phyloP scores from a whole-genome alignment of 2,329 filamentous ascomycete species.

The Calycina herbarum region DNA sequence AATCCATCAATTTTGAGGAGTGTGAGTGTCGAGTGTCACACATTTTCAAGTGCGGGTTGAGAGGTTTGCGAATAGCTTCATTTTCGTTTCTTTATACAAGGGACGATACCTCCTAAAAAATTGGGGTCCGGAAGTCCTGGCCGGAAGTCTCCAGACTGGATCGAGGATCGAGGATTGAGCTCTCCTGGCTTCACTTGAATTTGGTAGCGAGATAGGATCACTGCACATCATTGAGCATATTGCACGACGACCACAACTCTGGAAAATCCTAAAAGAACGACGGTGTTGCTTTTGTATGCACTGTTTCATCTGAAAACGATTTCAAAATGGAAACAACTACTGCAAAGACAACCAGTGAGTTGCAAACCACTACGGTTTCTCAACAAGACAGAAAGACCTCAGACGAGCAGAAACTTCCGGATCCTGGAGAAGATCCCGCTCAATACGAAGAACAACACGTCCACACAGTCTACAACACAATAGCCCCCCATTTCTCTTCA shows the following conservation, averaged over 20 bases:
- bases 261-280: not conserved
- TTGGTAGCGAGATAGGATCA: slow-evolving; percentile 3
- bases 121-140: not conserved
- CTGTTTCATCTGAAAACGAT: not conserved
- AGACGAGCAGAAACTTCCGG: not conserved
- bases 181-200: not conserved
- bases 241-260: not conserved
- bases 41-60: slow-evolving; percentile 7
- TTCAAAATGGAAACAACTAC: not conserved
- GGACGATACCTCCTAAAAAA: not conserved
- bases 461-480: slow-evolving; percentile 86
- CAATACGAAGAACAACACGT: slow-evolving; percentile 84
- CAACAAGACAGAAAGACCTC: not conserved
- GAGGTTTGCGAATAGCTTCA: slow-evolving; percentile 9
- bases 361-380: not conserved
- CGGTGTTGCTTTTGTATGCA: not conserved
- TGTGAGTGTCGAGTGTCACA: slow-evolving; percentile 3
- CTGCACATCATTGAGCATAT: not conserved
- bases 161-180: not conserved
- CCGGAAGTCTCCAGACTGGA: not conserved
- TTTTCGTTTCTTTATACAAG: not conserved
- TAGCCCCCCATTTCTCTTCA: slow-evolving; percentile 80
- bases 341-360: not conserved
- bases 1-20: not conserved
- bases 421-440: slow-evolving; percentile 36